Base-by-base conservation (phyloP, 352 stramenopile species). In the Aphanomyces astaci region DNA sequence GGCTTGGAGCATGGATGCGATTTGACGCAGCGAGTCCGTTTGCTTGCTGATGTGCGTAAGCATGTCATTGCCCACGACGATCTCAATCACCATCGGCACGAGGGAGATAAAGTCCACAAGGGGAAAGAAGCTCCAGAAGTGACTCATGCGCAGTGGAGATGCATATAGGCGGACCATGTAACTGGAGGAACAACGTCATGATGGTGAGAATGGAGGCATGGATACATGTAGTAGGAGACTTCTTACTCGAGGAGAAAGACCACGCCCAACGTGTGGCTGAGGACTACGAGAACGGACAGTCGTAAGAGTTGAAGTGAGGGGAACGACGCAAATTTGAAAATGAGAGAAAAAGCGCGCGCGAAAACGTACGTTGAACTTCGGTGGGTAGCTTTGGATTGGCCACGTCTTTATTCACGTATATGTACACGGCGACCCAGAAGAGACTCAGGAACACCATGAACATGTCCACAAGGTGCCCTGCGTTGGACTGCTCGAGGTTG, bases 221-320 rank as follows among this genome's bases (percentile, higher is more conserved):
- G n/a, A n/a, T n/a, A n/a, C n/a, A n/a, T n/a, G n/a, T n/a, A n/a
- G n/a, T n/a, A n/a, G n/a, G n/a, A n/a, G n/a, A n/a, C n/a, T n/a
- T n/a, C 79, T 39, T 80, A 92, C 82, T 90, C 84, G 46, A 81
- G 39, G 0, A 82, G 87, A 63, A 90, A 92, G 2, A 92, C 30
- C n/a, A 89, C 36, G 33, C 62, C 62, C 24, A 68, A 33, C 17
- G 24, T 36, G 22, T 68, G 25, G 24, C 62, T 62, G 33, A 68
- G 32, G 31, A 49, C 62, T 68, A 68, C 33, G 27, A 40, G 3
- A 31, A 22, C 48, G 19, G 10, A 13, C 19, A 22, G 22, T 15
- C 22, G 19, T 7, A 55, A 55, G 48, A 55, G 13, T 22, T 22
- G 28, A 10, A 24, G 19, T 55, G 48, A 22, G 15, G 10, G 25